Evolutionary conservation across 2,329 filamentous ascomycete species (phyloP), one percentile per base, ranked within the genome.

Genomic region (Nothomitra cinnamomea): DNA sequence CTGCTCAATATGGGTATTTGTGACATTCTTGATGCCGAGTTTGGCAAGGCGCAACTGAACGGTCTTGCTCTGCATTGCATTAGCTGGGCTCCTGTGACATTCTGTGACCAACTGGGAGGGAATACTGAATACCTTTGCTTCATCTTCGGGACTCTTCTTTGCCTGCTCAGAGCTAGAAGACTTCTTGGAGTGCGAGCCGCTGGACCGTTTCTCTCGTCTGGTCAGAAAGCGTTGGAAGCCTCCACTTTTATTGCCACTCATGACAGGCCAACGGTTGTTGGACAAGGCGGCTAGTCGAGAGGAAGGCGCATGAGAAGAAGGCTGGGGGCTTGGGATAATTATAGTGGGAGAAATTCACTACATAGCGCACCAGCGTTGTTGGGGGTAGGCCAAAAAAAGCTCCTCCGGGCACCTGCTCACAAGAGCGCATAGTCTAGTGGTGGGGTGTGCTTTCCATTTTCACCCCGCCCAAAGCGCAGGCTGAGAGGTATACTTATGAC

Each of bases 141-240:
- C 70, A 45, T 75, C 71, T 57, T 80, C 78, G 59, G 72, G 68
- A 10, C 67, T 61, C 59, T 80, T 78, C 61, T 75, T 78, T 19
- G 72, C 67, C 10, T 74, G 71, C 54, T 83, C 78, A 56, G 72
- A 68, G 60, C 77, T 79, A 70, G 87, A 85, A 47, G 87, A 71
- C 36, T 74, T 73, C 59, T 78, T 76, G 58, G 85, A 13, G 45
- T 25, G 43, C 22, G 21, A 48, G 25, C 28, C 67, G 59, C 63
- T 66, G 59, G 67, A 67, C 56, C 65, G 60, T 65, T 71, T 87
- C 61, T 86, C 83, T 59, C 82, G 78, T 60, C 82, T 73, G 66
- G 78, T 85, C 56, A 85, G 78, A 64, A 87, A 81, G 61, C 82
- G 80, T 63, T 77, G 69, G 62, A 68, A 70, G 61, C 69, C 53